Base-by-base conservation (phyloP, 2,329 filamentous ascomycete species). In the Clathrospora elynae region DNA sequence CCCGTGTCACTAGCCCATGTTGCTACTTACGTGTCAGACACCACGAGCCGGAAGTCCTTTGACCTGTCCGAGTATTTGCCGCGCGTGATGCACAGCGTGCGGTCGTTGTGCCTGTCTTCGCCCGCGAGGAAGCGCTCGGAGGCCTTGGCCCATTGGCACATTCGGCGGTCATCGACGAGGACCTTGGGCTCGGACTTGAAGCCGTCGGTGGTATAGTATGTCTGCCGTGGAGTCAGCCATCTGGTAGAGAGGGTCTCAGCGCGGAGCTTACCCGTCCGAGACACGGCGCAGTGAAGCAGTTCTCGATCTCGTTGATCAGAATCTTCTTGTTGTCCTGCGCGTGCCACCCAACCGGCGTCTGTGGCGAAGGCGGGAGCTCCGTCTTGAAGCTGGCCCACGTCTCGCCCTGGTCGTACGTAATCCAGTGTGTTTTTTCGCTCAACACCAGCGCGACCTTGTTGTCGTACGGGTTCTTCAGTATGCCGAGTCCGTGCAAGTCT, bases 81-180 rank as follows among this genome's bases (percentile, higher is more conserved):
- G 42, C 81, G 79, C 24, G 87, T 83, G 36, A 96, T 85, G 70
- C 93, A 99, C 38, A 97, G 72, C 36, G 92, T 79, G 39, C 90
- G 83, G 54, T 86, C 77, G 36, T 82, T 75, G 62, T 93, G 84
- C 36, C 84, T 74, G 22, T 66, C 59, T 39, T 85, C 72, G 47
- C 86, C 86, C 8, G 84, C 85, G 22, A 81, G 82, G 67, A 99
- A 96, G 28, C 84, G 71, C 4, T 81, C 78, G 9, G 87, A 84
- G 10, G 83, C 82, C 64, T 89, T 89, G 36, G 93, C 92, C 90
- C 92, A 99, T 68, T 86, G 83, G 69, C 93, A 99, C 49, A 87
- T 85, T 34, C 82, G 77, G 2, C 88, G 88, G 55, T 84, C 80
- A 28, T 80, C 76, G 37, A 86, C 80, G 46, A 96, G 77, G 5